Evolutionary conservation across 495 filamentous ascomycete genomes (phyloP).

Genomic region (Penicillium bovifimosum): DNA sequence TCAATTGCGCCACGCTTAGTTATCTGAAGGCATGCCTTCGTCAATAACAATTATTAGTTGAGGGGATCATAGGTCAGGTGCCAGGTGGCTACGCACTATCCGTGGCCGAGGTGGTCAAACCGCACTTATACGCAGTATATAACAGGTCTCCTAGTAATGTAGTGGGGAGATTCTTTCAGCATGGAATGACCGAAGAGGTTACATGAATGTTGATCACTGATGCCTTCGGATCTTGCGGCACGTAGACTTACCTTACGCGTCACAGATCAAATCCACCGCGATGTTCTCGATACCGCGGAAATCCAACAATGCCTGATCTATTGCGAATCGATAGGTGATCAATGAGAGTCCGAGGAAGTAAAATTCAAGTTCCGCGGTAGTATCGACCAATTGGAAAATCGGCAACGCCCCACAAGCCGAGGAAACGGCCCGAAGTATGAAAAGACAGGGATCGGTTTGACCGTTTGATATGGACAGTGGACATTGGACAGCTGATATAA

Average conservation of each 20-base stretch:
- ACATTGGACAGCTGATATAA: constrained; percentile 1
- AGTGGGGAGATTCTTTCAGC: no score
- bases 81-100: no score
- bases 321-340: background rate
- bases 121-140: no score
- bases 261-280: background rate
- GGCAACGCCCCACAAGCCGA: background rate
- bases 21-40: no score
- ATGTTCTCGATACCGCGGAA: background rate
- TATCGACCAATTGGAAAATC: background rate
- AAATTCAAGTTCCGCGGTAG: background rate
- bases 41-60: no score
- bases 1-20: no score
- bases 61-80: no score
- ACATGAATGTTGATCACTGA: background rate
- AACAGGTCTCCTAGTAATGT: no score
- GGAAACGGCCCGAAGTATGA: constrained; percentile 3
- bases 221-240: background rate
- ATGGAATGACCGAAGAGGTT: no score
- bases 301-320: background rate
- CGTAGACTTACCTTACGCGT: background rate
- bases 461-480: no score
- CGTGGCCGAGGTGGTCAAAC: no score
- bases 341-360: background rate
- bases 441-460: background rate